These are phyloP conservation scores for Talaromyces sp. DNA, from an alignment of 2,329 filamentous ascomycete genomes.

Conservation along the genomic window DNA sequence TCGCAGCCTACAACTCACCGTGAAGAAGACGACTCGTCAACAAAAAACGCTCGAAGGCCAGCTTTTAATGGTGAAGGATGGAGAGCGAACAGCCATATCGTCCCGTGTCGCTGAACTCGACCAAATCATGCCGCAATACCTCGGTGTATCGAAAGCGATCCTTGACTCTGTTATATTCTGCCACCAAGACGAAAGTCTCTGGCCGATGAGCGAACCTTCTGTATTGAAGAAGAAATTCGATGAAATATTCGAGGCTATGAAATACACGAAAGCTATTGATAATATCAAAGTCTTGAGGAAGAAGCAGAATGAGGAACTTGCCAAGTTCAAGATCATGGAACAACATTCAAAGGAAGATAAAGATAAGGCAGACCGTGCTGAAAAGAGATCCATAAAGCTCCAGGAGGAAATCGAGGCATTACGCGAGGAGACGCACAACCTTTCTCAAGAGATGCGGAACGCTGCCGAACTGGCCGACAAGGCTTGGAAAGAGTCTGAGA, in stretches of 20 bases:
- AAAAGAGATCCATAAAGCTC: constrained; percentile 61
- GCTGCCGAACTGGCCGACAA: constrained; percentile 51
- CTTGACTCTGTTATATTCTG: constrained; percentile 97
- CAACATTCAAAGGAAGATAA: constrained; percentile 76
- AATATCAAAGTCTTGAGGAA: constrained; percentile 86
- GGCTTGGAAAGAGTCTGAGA: constrained; percentile 67
- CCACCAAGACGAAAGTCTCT: constrained; percentile 94
- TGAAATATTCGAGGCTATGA: constrained; percentile 93
- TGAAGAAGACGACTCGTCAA: constrained; percentile 71
- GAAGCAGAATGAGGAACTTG: constrained; percentile 70
- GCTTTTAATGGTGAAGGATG: constrained; percentile 68
- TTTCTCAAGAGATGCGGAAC: constrained; percentile 42
- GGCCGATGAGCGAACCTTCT: constrained; percentile 86
- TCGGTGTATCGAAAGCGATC: constrained; percentile 85
- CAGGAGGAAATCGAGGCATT: constrained; percentile 57
- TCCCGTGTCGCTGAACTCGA: constrained; percentile 77
- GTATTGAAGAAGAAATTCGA: constrained; percentile 91
- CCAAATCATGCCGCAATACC: constrained; percentile 72
- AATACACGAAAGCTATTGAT: constrained; percentile 95
- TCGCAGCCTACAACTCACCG: constrained; percentile 75
- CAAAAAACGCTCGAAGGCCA: constrained; percentile 82
- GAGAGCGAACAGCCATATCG: constrained; percentile 73
- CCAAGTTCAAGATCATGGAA: constrained; percentile 67
- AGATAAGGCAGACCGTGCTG: constrained; percentile 68
- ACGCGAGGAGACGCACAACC: constrained; percentile 56